phyloP scores from a whole-genome alignment of 2,329 filamentous ascomycete species.

The Canariomyces notabilis region DNA sequence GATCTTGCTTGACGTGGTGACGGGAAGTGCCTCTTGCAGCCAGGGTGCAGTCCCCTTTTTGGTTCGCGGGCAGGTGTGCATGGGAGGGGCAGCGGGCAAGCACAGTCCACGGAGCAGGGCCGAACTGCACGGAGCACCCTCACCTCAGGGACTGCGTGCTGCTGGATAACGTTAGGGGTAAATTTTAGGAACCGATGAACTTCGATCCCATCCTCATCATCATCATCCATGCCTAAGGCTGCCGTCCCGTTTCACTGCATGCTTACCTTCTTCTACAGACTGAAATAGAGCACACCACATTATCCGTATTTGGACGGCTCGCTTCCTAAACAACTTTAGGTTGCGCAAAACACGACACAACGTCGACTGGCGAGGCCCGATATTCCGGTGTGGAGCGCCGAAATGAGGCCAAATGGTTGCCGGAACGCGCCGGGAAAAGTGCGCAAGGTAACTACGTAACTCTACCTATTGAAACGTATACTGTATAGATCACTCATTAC shows the following conservation, averaged over 20 bases:
- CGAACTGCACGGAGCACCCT: no score
- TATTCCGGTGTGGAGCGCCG: neutral
- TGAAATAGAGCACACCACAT: neutral
- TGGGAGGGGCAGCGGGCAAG: constrained; percentile 10
- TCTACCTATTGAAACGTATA: neutral
- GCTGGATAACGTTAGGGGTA: neutral
- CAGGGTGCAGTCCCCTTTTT: constrained; percentile 19
- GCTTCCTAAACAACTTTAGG: neutral
- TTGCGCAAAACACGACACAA: neutral
- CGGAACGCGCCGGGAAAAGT: no score
- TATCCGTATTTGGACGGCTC: neutral
- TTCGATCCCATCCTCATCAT: no score
- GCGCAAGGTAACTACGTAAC: no score
- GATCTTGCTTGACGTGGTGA: constrained; percentile 25
- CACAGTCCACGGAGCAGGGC: constrained; percentile 4
- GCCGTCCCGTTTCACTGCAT: neutral
- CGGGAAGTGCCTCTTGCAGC: constrained; percentile 8
- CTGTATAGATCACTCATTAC: no score
- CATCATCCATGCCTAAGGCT: neutral
- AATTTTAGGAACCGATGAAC: neutral
- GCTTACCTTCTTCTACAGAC: neutral
- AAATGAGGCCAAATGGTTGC: neutral
- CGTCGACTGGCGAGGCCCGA: neutral
- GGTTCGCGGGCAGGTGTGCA: constrained; percentile 15
- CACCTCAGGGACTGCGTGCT: neutral